Evolutionary conservation across 1,139 yeast genomes (phyloP), one percentile per base, ranked within the genome.

Genomic region (Kluyveromyces sp.): DNA sequence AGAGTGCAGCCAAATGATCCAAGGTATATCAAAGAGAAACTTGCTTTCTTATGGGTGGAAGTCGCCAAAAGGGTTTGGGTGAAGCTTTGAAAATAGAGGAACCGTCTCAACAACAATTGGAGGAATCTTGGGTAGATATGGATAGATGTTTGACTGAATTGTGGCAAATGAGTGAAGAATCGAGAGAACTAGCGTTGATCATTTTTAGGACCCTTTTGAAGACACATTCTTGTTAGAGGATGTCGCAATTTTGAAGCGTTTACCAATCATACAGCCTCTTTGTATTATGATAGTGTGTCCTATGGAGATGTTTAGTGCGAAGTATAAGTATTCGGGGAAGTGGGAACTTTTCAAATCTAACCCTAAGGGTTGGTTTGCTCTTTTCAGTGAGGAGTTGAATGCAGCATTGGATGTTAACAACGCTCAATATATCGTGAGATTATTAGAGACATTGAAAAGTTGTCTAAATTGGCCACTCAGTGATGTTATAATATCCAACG

Each of bases 161-260:
- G 57, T 94, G 97, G 97, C 74, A 77, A 47, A 69, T 70, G 48
- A 78, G 77, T 49, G 67, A 74, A 29, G 76, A 78, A 15, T 72
- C 85, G 4, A 74, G 96, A 51, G 96, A 89, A 59, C 69, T 94
- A 43, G 74, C 92, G 2, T 69, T 92, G 32, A 78, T 86, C 32
- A 83, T 92, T 7, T 77, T 87, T 53, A 73, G 96, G 57, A 88
- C 95, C 1, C 68, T 94, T 36, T 92, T 60, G 99, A 94, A 67
- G 98, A 94, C 62, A 78, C 90, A n/a, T 94, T 89, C 60, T 70
- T 92, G 45, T 73, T 92, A 45, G 98, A 92, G 56, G 98, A 92
- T 60, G 85, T 96, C 25, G 77, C 87, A 15, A 96, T 96, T 1
- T 75, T 92, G 38, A 83, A 81, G 57, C 75, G 97, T 59, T 79